Percentiles rank a stretch among this genome's conserved stretches.
phyloP scores from a whole-genome alignment of 2,329 filamentous ascomycete genomes.

The Colletotrichum sp. region DNA sequence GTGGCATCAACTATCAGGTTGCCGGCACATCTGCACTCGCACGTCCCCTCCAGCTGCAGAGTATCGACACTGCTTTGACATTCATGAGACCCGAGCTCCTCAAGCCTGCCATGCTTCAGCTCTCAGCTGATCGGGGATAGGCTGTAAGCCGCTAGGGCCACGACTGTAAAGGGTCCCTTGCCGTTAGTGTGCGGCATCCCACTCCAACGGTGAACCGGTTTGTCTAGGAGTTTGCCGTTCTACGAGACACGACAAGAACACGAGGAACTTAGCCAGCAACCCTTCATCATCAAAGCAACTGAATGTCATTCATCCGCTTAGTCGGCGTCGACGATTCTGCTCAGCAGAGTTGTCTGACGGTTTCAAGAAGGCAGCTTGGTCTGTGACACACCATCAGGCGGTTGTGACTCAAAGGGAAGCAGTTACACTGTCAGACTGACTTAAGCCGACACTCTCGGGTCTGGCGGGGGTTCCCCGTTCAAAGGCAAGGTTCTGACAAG shows the following conservation, averaged over 20 bases:
- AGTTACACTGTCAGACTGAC: background rate
- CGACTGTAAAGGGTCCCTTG: background rate
- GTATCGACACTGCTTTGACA: background rate
- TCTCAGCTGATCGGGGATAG: background rate
- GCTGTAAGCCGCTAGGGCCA: background rate
- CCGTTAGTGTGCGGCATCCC: background rate
- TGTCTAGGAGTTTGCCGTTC: background rate
- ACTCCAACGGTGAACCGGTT: background rate
- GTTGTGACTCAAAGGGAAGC: background rate
- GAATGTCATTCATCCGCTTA: background rate
- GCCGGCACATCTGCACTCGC: background rate
- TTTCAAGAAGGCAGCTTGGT: background rate
- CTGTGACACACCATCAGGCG: background rate
- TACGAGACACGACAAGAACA: background rate
- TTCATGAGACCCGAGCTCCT: background rate
- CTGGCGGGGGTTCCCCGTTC: background rate
- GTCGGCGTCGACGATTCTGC: background rate
- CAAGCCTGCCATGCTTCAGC: background rate
- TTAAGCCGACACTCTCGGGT: background rate
- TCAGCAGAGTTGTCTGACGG: background rate
- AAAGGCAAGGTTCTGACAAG: background rate
- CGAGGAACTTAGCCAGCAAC: background rate
- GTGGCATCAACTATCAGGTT: background rate
- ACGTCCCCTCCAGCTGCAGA: background rate
- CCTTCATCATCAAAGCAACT: background rate